phyloP scores from a whole-genome alignment of 2,329 filamentous ascomycete genomes.

The Alternaria sp. region DNA sequence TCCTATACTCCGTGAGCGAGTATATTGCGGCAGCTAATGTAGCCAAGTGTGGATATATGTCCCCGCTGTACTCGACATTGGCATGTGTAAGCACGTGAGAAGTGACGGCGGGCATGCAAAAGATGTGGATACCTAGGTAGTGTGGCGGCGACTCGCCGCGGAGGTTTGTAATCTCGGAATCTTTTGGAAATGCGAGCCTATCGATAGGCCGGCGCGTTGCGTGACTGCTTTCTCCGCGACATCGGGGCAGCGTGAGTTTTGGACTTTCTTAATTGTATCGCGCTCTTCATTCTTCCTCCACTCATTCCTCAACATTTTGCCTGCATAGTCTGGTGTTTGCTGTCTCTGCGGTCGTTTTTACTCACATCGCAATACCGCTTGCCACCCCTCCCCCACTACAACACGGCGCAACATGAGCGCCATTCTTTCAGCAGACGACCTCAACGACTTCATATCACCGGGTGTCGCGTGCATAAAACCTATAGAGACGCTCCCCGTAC shows the following conservation, averaged over 20 bases:
- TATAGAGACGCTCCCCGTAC: conserved; percentile 81
- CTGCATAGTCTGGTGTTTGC: not conserved
- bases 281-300: not conserved
- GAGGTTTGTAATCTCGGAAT: conserved; percentile 17
- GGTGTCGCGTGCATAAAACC: conserved; percentile 98
- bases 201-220: conserved; percentile 37
- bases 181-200: conserved; percentile 33
- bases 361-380: conserved; percentile 5
- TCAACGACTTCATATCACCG: conserved; percentile 99
- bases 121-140: conserved; percentile 10
- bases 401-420: conserved; percentile 74
- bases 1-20: not conserved
- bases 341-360: not conserved
- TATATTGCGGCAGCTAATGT: not conserved
- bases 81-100: conserved; percentile 20
- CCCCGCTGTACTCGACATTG: not conserved
- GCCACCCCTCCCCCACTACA: conserved; percentile 20
- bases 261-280: conserved; percentile 14
- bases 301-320: not conserved
- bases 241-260: conserved; percentile 13
- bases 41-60: not conserved
- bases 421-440: conserved; percentile 92
- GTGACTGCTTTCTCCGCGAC: conserved; percentile 30
- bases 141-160: conserved; percentile 30
- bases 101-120: not conserved